Base-by-base conservation (phyloP, 768 basidiomycete genomes). In the Mycena galericulata region DNA sequence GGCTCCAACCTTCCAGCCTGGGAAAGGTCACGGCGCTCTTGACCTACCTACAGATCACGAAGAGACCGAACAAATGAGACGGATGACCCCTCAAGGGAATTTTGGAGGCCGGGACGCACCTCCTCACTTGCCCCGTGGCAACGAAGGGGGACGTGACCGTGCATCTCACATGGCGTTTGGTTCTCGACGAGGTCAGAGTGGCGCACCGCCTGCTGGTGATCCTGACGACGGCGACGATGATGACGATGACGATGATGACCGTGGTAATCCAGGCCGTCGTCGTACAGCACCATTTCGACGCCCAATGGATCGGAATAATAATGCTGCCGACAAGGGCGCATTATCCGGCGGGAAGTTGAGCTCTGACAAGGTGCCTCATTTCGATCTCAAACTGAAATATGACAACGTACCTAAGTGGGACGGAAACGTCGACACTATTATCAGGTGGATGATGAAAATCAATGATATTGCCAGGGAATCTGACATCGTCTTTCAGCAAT, bases 371-470 rank as follows among this genome's bases (percentile, higher is more conserved):
- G 66, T 73, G 46, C 67, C 74, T 1, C 76, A 79, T n/a, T 79
- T 81, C 55, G 80, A 80, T 50, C 59, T 55, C 45, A 79, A 79
- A 50, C 56, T 80, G 26, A 77, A 79, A 58, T 17, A 71, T 1
- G 77, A 80, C 3, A 63, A 56, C 10, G 73, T 81, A 8, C 78
- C 78, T 1, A 68, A 60, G 22, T 81, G 80, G 80, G 74, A 80
- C 64, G 80, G 80, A 0, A 71, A 80, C 43, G 54, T 69, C 0
- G 72, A 77, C 26, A 74, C 63, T 7, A 66, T 80, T 5, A 73
- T 70, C 3, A 11, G 74, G 50, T 80, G 80, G 79, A 70, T 80
- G 7, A n/a, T 68, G 1, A 74, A 77, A 45, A 60, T 81, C 7
- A 76, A 78, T 57, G 45, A 71, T 18, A 47, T 80, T 3, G 62